These are phyloP conservation scores for Cercospora sesami DNA, from an alignment of 2,329 filamentous ascomycete genomes.

Conservation along the genomic window DNA sequence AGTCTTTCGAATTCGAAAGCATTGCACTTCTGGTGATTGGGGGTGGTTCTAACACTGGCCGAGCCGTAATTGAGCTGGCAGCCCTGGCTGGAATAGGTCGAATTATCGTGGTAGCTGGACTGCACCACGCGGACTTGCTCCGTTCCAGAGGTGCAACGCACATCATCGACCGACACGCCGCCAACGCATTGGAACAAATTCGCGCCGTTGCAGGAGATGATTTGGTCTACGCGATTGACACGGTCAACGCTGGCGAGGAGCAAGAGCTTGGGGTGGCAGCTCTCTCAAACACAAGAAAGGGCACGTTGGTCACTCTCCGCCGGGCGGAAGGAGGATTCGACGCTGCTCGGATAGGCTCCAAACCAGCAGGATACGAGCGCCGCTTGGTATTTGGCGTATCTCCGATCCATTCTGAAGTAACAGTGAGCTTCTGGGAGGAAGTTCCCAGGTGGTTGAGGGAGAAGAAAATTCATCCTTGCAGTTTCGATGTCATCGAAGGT, in stretches of 20 bases:
- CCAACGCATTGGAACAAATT: background rate
- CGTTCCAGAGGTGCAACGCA: background rate
- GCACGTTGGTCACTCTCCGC: background rate
- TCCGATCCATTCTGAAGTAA: background rate
- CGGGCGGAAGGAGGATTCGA: background rate
- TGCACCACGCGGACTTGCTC: background rate
- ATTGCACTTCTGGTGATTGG: background rate
- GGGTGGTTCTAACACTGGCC: background rate
- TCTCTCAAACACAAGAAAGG: background rate
- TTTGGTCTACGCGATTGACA: slow-evolving; percentile 2
- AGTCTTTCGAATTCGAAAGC: background rate
- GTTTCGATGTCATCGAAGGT: background rate
- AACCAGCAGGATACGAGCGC: background rate
- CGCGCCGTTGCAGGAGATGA: background rate
- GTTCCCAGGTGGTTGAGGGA: background rate
- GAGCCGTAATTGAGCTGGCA: background rate
- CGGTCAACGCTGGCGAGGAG: background rate
- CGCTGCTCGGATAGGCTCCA: background rate
- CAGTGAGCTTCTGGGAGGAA: background rate
- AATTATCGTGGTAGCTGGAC: background rate
- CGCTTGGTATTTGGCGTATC: background rate
- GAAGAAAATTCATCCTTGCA: background rate
- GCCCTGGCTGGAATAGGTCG: background rate
- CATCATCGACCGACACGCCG: background rate
- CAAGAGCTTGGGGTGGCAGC: background rate